phyloP scores from a whole-genome alignment of 805 yeast genomes.

The Candida sanyiensis region DNA sequence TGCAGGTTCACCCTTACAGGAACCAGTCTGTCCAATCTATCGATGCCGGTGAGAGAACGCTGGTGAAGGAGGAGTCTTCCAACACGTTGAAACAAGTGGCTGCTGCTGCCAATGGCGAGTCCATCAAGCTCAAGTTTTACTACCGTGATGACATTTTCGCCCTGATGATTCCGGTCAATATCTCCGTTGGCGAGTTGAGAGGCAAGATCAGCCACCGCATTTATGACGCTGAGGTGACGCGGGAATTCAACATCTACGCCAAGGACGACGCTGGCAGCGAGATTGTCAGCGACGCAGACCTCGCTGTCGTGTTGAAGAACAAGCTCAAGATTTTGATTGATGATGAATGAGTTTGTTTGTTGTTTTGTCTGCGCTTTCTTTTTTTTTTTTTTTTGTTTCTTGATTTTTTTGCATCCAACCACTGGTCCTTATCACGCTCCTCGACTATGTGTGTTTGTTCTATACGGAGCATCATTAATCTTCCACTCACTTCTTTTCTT shows the following conservation, averaged over 20 bases:
- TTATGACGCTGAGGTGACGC: constrained; percentile 28
- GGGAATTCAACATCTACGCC: constrained; percentile 30
- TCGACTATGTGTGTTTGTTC: no score
- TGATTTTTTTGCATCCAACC: no score
- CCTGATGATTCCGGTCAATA: constrained; percentile 45
- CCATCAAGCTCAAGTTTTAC: constrained; percentile 63
- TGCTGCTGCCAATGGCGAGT: constrained; percentile 15
- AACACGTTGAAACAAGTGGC: constrained; percentile 18
- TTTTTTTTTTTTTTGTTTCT: no score
- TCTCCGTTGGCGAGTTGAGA: constrained; percentile 44
- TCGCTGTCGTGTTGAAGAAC: constrained; percentile 28
- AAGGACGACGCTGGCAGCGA: constrained; percentile 30
- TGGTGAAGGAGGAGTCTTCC: constrained; percentile 23
- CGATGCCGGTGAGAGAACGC: constrained; percentile 26
- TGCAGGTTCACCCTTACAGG: neutral
- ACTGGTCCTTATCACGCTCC: no score
- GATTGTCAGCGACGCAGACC: constrained; percentile 30
- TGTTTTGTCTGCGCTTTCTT: no score
- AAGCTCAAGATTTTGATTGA: constrained; percentile 34
- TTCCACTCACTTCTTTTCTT: no score
- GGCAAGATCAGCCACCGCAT: constrained; percentile 48
- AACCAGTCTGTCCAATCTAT: neutral
- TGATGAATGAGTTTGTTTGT: constrained; percentile 22
- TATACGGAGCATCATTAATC: no score
- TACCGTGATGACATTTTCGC: constrained; percentile 81